Conservation (phyloP, 164 flowering plant species). For the Aristolochia fimbriata region DNA sequence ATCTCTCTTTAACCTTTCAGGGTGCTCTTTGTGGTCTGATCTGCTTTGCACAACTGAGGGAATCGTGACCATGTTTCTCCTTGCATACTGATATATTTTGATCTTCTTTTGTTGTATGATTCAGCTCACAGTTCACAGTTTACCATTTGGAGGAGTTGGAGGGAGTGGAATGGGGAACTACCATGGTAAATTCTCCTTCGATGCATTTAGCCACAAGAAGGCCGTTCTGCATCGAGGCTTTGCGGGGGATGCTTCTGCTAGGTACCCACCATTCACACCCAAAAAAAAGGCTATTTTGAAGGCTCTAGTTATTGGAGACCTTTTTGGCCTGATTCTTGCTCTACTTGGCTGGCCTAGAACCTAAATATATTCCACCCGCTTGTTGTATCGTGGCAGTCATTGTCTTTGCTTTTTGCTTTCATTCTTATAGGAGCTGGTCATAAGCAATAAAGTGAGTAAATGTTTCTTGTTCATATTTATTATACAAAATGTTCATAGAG, state of each 20-base stretch:
- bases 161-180: slow-evolving; percentile 87
- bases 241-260: slow-evolving; percentile 48
- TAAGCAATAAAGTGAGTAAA: no score
- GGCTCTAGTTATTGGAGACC: slow-evolving; percentile 44
- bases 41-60: neutral
- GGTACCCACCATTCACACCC: slow-evolving; percentile 75
- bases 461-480: no score
- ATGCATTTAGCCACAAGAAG: slow-evolving; percentile 83
- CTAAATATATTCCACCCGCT: no score
- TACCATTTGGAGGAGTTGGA: slow-evolving; percentile 96
- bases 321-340: slow-evolving; percentile 38
- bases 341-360: slow-evolving; percentile 15
- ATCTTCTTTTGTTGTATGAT: slow-evolving; percentile 6
- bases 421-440: no score
- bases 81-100: neutral
- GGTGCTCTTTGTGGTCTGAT: neutral
- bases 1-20: no score
- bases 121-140: slow-evolving; percentile 47
- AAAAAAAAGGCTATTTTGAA: slow-evolving; percentile 44
- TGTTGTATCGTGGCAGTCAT: no score
- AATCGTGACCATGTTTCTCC: no score
- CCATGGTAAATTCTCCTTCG: slow-evolving; percentile 83
- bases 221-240: slow-evolving; percentile 64
- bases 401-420: no score
- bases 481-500: no score